Percentiles rank a stretch among this genome's conserved stretches.
Conservation (phyloP, 352 stramenopile species). For the Salisapilia sapeloensis region DNA sequence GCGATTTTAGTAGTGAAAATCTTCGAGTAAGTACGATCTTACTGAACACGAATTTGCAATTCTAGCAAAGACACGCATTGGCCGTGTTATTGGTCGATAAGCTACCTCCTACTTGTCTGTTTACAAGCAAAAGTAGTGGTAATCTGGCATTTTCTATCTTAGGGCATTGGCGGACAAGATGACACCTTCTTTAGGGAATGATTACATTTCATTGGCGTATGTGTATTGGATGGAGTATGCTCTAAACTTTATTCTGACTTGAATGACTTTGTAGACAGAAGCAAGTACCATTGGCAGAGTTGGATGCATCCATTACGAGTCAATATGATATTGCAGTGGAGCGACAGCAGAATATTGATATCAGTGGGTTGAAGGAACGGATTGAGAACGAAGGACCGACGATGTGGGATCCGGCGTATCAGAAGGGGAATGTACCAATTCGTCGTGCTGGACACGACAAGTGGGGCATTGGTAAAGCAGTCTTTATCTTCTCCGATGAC, state of each 20-base stretch:
- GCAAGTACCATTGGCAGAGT: slow-evolving; percentile 36
- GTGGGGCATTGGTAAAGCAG: slow-evolving; percentile 97
- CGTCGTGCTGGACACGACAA: slow-evolving; percentile 90
- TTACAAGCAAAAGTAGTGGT: too few species aligned
- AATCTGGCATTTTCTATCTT: too few species aligned
- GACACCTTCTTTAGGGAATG: too few species aligned
- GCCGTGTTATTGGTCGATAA: too few species aligned
- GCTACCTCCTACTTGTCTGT: too few species aligned
- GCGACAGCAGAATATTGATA: slow-evolving; percentile 41
- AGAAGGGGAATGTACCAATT: slow-evolving; percentile 84
- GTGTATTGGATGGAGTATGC: too few species aligned
- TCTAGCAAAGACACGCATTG: too few species aligned
- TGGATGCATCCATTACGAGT: slow-evolving; percentile 19
- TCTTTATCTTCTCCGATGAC: slow-evolving; percentile 98
- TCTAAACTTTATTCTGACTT: background rate
- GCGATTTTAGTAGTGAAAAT: too few species aligned
- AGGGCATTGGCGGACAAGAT: too few species aligned
- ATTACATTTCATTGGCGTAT: too few species aligned
- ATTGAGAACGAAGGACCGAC: slow-evolving; percentile 19
- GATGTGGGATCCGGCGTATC: slow-evolving; percentile 51
- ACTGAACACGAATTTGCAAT: too few species aligned
- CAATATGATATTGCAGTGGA: slow-evolving; percentile 31
- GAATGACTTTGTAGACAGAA: slow-evolving; percentile 28
- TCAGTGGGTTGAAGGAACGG: slow-evolving; percentile 37
- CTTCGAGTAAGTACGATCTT: too few species aligned